phyloP scores from a whole-genome alignment of 345 rosid species.

The Raphanus sativus region DNA sequence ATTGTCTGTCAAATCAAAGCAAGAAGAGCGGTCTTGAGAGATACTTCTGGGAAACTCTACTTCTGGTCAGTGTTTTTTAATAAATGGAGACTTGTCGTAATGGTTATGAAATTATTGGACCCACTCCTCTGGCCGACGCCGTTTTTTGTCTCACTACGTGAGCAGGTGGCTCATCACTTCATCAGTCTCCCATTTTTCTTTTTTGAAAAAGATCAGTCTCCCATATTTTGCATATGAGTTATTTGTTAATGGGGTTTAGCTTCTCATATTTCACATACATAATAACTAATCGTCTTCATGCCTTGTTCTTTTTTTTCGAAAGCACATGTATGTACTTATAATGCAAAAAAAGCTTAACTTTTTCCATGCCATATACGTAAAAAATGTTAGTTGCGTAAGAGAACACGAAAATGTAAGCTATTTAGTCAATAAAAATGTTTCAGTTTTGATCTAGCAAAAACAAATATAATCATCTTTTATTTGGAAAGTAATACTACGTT shows the following conservation, averaged over 20 bases:
- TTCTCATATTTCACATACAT: background rate
- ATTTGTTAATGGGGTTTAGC: background rate
- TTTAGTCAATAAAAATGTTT: no score
- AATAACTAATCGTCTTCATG: background rate
- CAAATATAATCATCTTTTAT: background rate
- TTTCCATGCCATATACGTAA: background rate
- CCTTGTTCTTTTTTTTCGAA: background rate
- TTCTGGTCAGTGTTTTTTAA: background rate
- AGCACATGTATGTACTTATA: background rate
- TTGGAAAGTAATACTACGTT: background rate
- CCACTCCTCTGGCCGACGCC: conserved; percentile 14
- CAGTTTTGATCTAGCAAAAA: background rate
- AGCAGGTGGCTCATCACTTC: background rate
- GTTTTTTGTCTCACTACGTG: background rate
- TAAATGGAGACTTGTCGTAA: background rate
- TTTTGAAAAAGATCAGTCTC: background rate
- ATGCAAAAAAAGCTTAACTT: no score
- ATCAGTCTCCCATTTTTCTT: background rate
- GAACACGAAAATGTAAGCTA: background rate
- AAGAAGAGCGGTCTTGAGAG: conserved; percentile 3
- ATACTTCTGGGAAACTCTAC: background rate
- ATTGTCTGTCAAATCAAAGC: conserved; percentile 17
- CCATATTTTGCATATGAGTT: conserved; percentile 3
- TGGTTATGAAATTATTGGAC: background rate
- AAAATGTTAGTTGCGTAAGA: background rate